Evolutionary conservation across 176 grass and related monocot species (phyloP).

Genomic region (Themeda triandra): DNA sequence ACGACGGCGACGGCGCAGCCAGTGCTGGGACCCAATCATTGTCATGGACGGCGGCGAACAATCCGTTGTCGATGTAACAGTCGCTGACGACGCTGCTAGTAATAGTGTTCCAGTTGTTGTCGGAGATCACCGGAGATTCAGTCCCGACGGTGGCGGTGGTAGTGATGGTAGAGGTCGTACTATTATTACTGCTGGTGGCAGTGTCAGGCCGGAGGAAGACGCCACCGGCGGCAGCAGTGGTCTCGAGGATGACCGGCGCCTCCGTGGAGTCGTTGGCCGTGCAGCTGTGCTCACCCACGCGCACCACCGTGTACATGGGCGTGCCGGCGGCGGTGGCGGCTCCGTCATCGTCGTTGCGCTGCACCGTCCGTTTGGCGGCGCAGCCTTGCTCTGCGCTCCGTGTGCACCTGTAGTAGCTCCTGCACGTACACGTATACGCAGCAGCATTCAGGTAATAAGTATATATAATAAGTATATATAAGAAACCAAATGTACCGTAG

Average conservation of each 20-base stretch:
- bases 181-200: too few relatives aligned
- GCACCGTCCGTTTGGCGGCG: conserved; percentile 44
- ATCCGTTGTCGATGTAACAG: neutral
- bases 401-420: conserved; percentile 64
- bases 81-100: neutral
- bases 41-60: neutral
- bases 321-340: too few relatives aligned
- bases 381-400: conserved; percentile 36
- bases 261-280: neutral
- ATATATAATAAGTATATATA: too few relatives aligned
- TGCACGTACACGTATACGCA: neutral
- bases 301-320: conserved; percentile 2
- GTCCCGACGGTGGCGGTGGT: too few relatives aligned
- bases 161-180: too few relatives aligned
- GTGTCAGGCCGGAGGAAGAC: too few relatives aligned
- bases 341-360: neutral
- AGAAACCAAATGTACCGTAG: too few relatives aligned
- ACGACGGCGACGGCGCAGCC: neutral
- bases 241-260: conserved; percentile 41
- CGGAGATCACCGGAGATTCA: too few relatives aligned
- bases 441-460: too few relatives aligned
- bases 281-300: conserved; percentile 28
- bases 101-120: neutral
- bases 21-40: neutral
- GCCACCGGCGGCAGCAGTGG: neutral